A percentile compares a stretch with the other conserved stretches of the same genome.
phyloP scores from a whole-genome alignment of 495 filamentous ascomycete species.

The Penicillium pulvis region DNA sequence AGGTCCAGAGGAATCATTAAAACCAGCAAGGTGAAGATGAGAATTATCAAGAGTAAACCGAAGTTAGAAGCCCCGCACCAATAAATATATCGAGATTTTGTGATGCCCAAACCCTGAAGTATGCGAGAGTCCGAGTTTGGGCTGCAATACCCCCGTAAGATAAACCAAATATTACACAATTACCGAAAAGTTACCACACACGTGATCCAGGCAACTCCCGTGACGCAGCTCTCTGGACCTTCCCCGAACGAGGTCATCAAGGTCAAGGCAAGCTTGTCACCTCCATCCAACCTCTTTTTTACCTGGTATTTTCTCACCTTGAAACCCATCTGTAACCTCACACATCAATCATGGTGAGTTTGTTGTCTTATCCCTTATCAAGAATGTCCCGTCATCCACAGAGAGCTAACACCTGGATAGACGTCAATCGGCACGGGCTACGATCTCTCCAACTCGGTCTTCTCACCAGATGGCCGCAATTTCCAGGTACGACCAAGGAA shows the following conservation, averaged over 20 bases:
- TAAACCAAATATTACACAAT: not conserved
- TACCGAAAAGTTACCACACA: slow-evolving; percentile 3
- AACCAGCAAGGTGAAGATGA: not conserved
- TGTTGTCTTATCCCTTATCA: not conserved
- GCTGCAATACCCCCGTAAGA: slow-evolving; percentile 1
- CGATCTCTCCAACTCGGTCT: slow-evolving; percentile 98
- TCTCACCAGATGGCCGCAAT: slow-evolving; percentile 97
- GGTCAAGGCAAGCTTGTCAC: slow-evolving; percentile 1
- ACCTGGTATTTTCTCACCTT: not conserved
- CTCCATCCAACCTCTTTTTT: not conserved
- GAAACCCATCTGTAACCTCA: slow-evolving; percentile 5
- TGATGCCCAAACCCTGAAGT: slow-evolving; percentile 4
- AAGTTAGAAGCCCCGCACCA: not conserved
- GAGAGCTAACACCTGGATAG: slow-evolving; percentile 44
- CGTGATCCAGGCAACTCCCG: slow-evolving; percentile 29
- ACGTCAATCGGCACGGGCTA: slow-evolving; percentile 99
- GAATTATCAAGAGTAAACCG: not conserved
- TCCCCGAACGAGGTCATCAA: slow-evolving; percentile 13
- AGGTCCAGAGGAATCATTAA: not conserved
- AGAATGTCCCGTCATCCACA: not conserved
- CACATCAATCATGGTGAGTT: slow-evolving; percentile 36
- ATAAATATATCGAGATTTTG: not conserved
- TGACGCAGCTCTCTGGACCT: slow-evolving; percentile 30
- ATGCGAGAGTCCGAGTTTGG: not conserved
- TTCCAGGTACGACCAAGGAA: slow-evolving; percentile 66